Evolutionary conservation across 495 filamentous ascomycete species (phyloP).

Genomic region (Tuber brumale): DNA sequence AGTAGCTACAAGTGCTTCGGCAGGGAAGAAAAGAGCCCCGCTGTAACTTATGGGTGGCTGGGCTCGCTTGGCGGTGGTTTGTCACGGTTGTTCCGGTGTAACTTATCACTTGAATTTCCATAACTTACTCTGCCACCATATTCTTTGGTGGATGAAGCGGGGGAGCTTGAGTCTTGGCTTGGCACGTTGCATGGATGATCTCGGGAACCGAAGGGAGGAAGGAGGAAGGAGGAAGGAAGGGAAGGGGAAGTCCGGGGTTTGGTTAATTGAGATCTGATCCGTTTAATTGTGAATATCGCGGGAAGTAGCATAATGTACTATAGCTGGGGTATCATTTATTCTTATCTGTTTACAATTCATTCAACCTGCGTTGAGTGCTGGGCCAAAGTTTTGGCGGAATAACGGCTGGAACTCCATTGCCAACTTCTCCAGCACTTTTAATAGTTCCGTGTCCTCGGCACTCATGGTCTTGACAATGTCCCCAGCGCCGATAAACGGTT

Average conservation of each 20-base stretch:
- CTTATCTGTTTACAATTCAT: not conserved
- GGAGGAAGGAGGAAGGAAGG: not conserved
- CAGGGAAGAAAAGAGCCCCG: not conserved
- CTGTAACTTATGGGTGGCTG: not conserved
- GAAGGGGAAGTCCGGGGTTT: not conserved
- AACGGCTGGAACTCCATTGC: conserved; percentile 20
- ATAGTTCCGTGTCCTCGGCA: conserved; percentile 15
- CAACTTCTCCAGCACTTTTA: conserved; percentile 13
- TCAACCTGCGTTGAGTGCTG: not conserved
- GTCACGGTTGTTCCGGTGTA: not conserved
- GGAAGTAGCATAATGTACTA: not conserved
- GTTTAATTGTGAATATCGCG: not conserved
- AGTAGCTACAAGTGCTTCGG: not conserved
- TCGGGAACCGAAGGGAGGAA: not conserved
- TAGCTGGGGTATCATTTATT: not conserved
- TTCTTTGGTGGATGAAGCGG: not conserved
- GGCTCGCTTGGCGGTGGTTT: not conserved
- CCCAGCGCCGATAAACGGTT: conserved; percentile 21
- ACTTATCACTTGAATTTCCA: not conserved
- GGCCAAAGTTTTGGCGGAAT: not conserved
- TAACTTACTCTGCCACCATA: not conserved
- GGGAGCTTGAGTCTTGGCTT: not conserved
- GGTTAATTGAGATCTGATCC: not conserved
- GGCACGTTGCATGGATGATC: not conserved
- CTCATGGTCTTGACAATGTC: conserved; percentile 12